Evolutionary conservation across 768 basidiomycete species (phyloP), one percentile per base, ranked within the genome.

Genomic region (Pleurotus giganteus): DNA sequence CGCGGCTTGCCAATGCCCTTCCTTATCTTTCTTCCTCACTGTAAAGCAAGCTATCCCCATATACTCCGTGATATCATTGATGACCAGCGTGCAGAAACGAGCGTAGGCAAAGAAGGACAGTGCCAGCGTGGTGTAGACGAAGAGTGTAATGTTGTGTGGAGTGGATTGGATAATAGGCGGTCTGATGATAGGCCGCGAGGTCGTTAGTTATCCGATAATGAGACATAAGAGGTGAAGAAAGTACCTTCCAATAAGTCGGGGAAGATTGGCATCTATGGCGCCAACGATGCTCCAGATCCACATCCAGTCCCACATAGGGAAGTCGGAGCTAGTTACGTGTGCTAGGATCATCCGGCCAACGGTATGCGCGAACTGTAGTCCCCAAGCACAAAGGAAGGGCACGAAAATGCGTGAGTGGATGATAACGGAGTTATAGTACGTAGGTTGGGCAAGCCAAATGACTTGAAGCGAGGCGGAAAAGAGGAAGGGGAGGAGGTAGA

Each of bases 1-100:
- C 15, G 52, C 28, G 17, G 13, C 34, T 19, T 60, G 60, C 89
- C 89, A 91, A 15, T 78, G 72, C 9, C 89, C 88, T 43, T 79
- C 68, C 32, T 72, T 72, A 60, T 93, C 91, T 79, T 84, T 90
- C 74, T 91, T 94, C 53, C 86, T 77, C 42, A 97, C 94, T 13
- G 90, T 93, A 65, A 97, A 94, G 73, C 94, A 98, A 1, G 93
- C 96, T 62, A 97, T 93, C 11, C 96, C 96, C 58, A 96, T 80
- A 70, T 88, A 88, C 57, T 94, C 83, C 54, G 93, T 96, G 70
- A 98, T 92, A 60, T 94, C 89, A 57, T 69, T 71, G 62, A 95
- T 93, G 53, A 95, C 92, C n/a, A 88, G 74, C 26, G 82, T 77
- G 62, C 87, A 89, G 69, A 95, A 95, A 41, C 88, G 79, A 23